Evolutionary conservation across 73 alveolate genomes (phyloP), one percentile per base, ranked within the genome.

Genomic region (Symbiodinium pilosum): DNA sequence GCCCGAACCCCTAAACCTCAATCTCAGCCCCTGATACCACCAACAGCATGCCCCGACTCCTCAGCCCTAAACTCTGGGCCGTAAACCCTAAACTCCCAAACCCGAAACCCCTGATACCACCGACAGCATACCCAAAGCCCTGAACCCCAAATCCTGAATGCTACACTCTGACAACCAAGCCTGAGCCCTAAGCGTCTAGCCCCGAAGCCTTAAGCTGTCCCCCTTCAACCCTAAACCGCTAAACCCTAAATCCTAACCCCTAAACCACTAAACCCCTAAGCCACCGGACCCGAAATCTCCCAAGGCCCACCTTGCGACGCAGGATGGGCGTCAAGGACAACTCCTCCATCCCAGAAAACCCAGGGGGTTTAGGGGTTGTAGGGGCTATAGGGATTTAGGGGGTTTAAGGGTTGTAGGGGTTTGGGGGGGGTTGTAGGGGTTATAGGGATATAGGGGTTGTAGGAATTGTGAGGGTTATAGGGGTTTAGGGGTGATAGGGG

Each of bases 281-380:
- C 71, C 18, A 8, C 64, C 64, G 64, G 8, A 16, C n/a, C 34
- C 1, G 20, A 24, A 69, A 4, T 12, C 16, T 4, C 2, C 24
- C 47, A 30, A 73, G 43, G 39, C 77, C 42, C 42, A 42, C 97
- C 77, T 43, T 91, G 12, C 97, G 71, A 11, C 97, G 71, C 2
- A 91, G 87, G 52, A 91, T 83, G 56, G 97, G 97, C n/a, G 97
- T 91, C 75, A 91, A 56, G 32, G 97, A 43, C 43, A 91, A 28
- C 68, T 91, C 97, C 97, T 91, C 40, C 6, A 40, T 20, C 1
- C 43, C 30, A 14, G 40, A 84, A 40, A 69, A 0, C 42, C 43
- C 47, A 28, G 88, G 54, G 36, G 88, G 42, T 5, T 36, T 39
- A 28, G 0, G 71, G 71, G 71, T 11, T 47, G 8, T 47, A n/a